A percentile compares a stretch with the other conserved stretches of the same genome.
Evolutionary conservation across 257 asterid species (phyloP).

Genomic region (Rhazya stricta): DNA sequence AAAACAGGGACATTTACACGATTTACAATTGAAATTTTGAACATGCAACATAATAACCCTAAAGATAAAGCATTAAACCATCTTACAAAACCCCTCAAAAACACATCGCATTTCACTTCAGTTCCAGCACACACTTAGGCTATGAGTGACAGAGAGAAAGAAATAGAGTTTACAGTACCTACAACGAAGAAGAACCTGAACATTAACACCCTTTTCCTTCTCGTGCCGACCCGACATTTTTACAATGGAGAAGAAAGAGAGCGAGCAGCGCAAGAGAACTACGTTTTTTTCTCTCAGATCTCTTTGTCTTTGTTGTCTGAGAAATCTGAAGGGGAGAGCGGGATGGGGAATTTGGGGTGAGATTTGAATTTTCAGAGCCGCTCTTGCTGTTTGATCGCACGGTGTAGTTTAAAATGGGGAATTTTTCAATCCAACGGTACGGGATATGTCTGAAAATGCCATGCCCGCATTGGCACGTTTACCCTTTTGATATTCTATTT

Average conservation of each 20-base stretch:
- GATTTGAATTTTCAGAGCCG: constrained; percentile 41
- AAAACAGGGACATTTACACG: background rate
- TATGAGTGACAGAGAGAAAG: background rate
- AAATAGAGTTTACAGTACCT: constrained; percentile 35
- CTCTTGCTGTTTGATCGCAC: constrained; percentile 21
- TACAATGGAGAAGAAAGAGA: background rate
- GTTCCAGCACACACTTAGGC: background rate
- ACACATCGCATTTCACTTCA: background rate
- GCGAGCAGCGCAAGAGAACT: background rate
- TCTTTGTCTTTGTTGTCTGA: background rate
- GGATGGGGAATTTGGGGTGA: constrained; percentile 22
- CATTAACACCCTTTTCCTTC: constrained; percentile 84
- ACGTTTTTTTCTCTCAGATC: constrained; percentile 14
- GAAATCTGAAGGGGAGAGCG: constrained; percentile 38
- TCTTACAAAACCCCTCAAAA: background rate
- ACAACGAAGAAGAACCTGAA: constrained; percentile 96
- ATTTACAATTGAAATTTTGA: background rate
- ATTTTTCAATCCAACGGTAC: constrained; percentile 10
- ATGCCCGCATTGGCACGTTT: background rate
- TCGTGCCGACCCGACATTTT: constrained; percentile 64
- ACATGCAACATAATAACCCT: background rate
- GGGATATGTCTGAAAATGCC: background rate
- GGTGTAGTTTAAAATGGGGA: constrained; percentile 16
- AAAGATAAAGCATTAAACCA: constrained; percentile 11
- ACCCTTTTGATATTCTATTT: background rate